These are phyloP conservation scores for Ganoderma sinense DNA, from an alignment of 1,284 basidiomycete species.

Conservation along the genomic window DNA sequence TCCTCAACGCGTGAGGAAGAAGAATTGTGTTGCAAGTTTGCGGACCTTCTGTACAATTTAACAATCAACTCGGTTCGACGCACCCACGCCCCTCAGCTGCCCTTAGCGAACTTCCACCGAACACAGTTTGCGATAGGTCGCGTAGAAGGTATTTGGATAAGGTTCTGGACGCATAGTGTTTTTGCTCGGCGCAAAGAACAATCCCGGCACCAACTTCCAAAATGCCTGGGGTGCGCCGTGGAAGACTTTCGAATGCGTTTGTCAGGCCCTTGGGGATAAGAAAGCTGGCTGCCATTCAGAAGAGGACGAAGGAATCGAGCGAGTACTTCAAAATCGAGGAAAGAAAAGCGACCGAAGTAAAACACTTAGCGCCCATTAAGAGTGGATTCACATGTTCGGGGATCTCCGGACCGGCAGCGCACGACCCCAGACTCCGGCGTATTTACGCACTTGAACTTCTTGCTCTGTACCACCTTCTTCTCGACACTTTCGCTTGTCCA, in stretches of 20 bases:
- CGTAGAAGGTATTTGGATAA: too few species aligned
- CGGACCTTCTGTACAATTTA: not conserved
- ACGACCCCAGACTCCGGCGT: constrained; percentile 20
- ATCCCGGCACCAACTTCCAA: too few species aligned
- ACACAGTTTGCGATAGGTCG: too few species aligned
- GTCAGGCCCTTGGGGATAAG: too few species aligned
- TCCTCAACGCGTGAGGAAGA: not conserved
- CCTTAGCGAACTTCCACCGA: too few species aligned
- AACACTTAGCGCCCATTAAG: not conserved
- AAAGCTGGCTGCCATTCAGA: too few species aligned
- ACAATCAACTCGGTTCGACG: not conserved
- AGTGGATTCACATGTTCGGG: constrained; percentile 20
- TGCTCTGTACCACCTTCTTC: constrained; percentile 3
- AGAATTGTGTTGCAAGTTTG: not conserved
- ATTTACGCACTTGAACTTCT: constrained; percentile 21
- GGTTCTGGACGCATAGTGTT: too few species aligned
- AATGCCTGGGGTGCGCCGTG: too few species aligned
- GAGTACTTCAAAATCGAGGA: not conserved
- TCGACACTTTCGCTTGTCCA: not conserved
- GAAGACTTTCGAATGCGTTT: too few species aligned
- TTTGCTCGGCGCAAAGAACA: too few species aligned
- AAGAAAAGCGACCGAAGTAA: not conserved
- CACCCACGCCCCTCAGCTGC: too few species aligned
- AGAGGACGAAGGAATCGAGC: too few species aligned
- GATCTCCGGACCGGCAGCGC: constrained; percentile 11